Evolutionary conservation across 805 yeast species (phyloP).

Genomic region (Barnettozyma vustinii): DNA sequence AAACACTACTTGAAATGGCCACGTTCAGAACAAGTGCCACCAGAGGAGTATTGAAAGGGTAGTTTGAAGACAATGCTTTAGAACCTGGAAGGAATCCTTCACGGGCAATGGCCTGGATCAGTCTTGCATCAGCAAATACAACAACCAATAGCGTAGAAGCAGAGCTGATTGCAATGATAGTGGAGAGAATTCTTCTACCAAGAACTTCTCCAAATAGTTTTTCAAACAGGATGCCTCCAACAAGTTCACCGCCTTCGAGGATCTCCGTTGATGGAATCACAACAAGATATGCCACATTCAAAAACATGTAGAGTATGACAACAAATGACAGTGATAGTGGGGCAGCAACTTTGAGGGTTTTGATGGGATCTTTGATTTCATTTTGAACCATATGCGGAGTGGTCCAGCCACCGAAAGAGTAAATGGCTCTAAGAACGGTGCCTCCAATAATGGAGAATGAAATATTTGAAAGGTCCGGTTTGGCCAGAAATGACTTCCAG

Average conservation of each 20-base stretch:
- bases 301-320: conserved; percentile 41
- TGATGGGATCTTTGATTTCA: conserved; percentile 50
- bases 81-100: conserved; percentile 56
- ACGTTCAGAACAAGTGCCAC: conserved; percentile 37
- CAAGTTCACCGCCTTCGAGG: conserved; percentile 44
- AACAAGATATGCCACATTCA: conserved; percentile 48
- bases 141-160: conserved; percentile 57
- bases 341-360: conserved; percentile 53
- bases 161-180: conserved; percentile 52
- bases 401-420: conserved; percentile 58
- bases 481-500: conserved; percentile 26
- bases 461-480: conserved; percentile 25
- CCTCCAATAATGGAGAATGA: conserved; percentile 42
- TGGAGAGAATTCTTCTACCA: conserved; percentile 45
- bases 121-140: conserved; percentile 48
- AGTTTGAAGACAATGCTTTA: conserved; percentile 44
- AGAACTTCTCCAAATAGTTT: conserved; percentile 45
- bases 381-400: conserved; percentile 51
- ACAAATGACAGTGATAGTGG: conserved; percentile 44
- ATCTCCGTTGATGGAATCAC: conserved; percentile 48
- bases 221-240: conserved; percentile 50
- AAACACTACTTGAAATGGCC: conserved; percentile 27
- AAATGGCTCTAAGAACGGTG: conserved; percentile 50
- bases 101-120: conserved; percentile 54
- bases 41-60: conserved; percentile 52